Conservation (phyloP, 495 filamentous ascomycete genomes). For the Hypoxylon rickii region DNA sequence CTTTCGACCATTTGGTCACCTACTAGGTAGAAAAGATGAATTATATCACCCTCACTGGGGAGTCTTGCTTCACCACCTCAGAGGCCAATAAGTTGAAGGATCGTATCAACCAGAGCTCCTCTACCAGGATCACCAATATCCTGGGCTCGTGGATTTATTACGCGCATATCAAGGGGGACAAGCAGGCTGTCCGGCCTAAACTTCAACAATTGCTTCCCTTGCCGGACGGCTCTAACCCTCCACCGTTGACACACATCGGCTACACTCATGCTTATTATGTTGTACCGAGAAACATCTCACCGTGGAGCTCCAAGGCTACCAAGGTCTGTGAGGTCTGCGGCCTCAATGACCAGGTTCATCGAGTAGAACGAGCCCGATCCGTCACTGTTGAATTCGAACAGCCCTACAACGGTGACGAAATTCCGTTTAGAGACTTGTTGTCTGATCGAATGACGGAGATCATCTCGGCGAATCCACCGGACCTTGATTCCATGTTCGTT, state of each 20-base stretch:
- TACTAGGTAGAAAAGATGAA: constrained; percentile 40
- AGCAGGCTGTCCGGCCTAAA: constrained; percentile 39
- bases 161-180: constrained; percentile 46
- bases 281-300: constrained; percentile 85
- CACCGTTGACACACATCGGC: constrained; percentile 38
- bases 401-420: constrained; percentile 49
- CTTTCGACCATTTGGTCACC: constrained; percentile 12
- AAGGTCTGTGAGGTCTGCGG: constrained; percentile 93
- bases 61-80: constrained; percentile 55
- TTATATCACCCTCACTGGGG: constrained; percentile 46
- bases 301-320: constrained; percentile 96
- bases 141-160: constrained; percentile 59
- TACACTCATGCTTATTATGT: constrained; percentile 61
- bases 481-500: constrained; percentile 75
- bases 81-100: constrained; percentile 55
- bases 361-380: constrained; percentile 86
- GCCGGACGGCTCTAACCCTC: constrained; percentile 11
- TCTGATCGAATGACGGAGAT: constrained; percentile 95
- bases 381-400: constrained; percentile 65
- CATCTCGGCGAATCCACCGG: constrained; percentile 66
- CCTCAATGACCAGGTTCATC: constrained; percentile 68
- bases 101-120: constrained; percentile 49
- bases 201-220: constrained; percentile 50
- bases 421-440: constrained; percentile 70
- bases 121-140: constrained; percentile 48